Conservation (phyloP, 139 green algal species). For the Picochlorum sp. region DNA sequence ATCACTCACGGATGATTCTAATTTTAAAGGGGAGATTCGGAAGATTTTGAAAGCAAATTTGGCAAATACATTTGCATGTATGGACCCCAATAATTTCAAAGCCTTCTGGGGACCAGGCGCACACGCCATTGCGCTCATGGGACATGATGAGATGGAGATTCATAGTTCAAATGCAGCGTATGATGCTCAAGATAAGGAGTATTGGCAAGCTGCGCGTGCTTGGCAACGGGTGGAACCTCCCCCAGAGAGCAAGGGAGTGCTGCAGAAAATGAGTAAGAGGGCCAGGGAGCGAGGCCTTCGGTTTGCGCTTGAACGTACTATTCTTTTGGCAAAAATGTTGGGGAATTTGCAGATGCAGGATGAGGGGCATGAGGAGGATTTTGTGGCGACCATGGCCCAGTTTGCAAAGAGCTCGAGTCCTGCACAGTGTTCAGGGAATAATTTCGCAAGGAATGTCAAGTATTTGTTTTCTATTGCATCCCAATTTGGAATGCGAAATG, state of each 20-base stretch:
- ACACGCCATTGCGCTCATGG: neutral
- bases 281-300: neutral
- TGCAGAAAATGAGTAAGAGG: too few species aligned
- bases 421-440: too few species aligned
- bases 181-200: too few species aligned
- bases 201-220: neutral
- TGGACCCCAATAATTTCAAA: neutral
- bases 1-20: constrained; percentile 34
- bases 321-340: constrained; percentile 32
- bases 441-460: constrained; percentile 13
- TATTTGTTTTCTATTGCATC: constrained; percentile 16
- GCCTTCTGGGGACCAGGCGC: constrained; percentile 14
- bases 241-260: neutral
- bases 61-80: constrained; percentile 12
- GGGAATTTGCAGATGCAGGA: constrained; percentile 26
- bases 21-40: constrained; percentile 22
- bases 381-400: too few species aligned
- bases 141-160: neutral
- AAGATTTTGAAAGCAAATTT: constrained; percentile 11
- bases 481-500: constrained; percentile 13
- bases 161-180: constrained; percentile 2
- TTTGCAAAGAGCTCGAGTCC: too few species aligned
- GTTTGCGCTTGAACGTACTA: constrained; percentile 19
- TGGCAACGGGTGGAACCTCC: neutral
- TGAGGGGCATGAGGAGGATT: too few species aligned